phyloP scores from a whole-genome alignment of 2,329 filamentous ascomycete species.

The Tympanopsis confertula region DNA sequence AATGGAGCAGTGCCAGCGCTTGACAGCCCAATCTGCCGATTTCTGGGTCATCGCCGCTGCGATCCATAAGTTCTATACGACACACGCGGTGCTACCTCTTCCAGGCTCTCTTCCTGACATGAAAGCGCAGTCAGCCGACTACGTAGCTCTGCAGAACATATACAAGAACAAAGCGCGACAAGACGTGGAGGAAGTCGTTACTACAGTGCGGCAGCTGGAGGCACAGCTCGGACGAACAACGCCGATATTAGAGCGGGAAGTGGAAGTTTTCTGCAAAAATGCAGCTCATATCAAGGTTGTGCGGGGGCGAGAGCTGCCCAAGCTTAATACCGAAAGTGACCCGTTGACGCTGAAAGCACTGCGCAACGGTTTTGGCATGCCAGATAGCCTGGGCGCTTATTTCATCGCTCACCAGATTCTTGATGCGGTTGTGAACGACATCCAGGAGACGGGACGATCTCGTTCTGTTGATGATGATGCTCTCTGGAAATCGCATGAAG shows the following conservation, averaged over 20 bases:
- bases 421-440: conserved; percentile 1
- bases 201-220: conserved; percentile 36
- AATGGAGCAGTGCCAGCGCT: conserved; percentile 40
- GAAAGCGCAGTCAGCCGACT: conserved; percentile 86
- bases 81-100: conserved; percentile 65
- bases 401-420: conserved; percentile 12
- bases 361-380: conserved; percentile 5
- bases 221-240: conserved; percentile 26
- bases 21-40: conserved; percentile 20
- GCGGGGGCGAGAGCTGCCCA: conserved; percentile 27
- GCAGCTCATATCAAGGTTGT: conserved; percentile 86
- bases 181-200: conserved; percentile 66
- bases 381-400: conserved; percentile 6
- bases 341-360: conserved; percentile 44
- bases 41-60: conserved; percentile 89
- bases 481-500: conserved; percentile 58
- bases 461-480: conserved; percentile 25
- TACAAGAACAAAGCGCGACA: conserved; percentile 80
- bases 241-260: conserved; percentile 66
- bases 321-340: conserved; percentile 27
- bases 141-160: conserved; percentile 80
- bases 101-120: conserved; percentile 88
- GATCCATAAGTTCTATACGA: conserved; percentile 63
- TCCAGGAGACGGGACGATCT: conserved; percentile 3
- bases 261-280: conserved; percentile 91